A percentile compares a stretch with the other conserved stretches of the same genome.
Conservation (phyloP, 2,329 filamentous ascomycete species). For the Neofusicoccum laricinum region DNA sequence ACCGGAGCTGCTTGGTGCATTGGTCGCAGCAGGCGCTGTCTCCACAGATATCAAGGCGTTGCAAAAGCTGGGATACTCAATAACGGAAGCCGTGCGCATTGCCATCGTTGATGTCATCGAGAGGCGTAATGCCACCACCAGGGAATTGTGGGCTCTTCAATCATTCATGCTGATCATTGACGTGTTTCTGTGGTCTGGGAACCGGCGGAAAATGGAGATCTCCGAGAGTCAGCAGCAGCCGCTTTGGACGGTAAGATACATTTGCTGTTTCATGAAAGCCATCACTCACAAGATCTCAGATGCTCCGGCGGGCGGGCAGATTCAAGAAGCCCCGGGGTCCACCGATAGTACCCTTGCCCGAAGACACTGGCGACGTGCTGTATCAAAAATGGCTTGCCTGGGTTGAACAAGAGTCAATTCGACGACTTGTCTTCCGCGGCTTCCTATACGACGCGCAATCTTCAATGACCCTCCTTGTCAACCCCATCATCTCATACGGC, state of each 20-base stretch:
- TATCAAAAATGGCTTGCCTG: constrained; percentile 65
- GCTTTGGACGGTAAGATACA: constrained; percentile 41
- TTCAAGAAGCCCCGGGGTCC: constrained; percentile 58
- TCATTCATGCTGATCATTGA: constrained; percentile 51
- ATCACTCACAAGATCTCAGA: constrained; percentile 23
- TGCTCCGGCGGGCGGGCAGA: constrained; percentile 56
- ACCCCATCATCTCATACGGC: constrained; percentile 65
- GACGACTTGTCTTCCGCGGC: constrained; percentile 64
- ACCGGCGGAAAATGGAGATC: constrained; percentile 58
- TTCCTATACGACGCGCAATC: constrained; percentile 65
- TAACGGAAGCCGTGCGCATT: constrained; percentile 49
- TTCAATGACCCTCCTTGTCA: constrained; percentile 65
- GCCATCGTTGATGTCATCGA: constrained; percentile 44
- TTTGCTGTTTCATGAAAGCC: neutral
- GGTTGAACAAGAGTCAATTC: constrained; percentile 64
- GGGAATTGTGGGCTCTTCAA: constrained; percentile 52
- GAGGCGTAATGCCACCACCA: constrained; percentile 23
- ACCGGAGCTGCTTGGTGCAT: constrained; percentile 59
- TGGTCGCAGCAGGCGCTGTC: constrained; percentile 60
- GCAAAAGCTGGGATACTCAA: constrained; percentile 57
- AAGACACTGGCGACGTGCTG: constrained; percentile 56
- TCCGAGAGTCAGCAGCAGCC: constrained; percentile 57
- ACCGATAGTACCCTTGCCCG: constrained; percentile 48
- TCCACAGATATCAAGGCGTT: constrained; percentile 57
- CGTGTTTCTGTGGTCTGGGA: constrained; percentile 58